Evolutionary conservation across 2,329 filamentous ascomycete genomes (phyloP).

Genomic region (Acephala macrosclerotiorum): DNA sequence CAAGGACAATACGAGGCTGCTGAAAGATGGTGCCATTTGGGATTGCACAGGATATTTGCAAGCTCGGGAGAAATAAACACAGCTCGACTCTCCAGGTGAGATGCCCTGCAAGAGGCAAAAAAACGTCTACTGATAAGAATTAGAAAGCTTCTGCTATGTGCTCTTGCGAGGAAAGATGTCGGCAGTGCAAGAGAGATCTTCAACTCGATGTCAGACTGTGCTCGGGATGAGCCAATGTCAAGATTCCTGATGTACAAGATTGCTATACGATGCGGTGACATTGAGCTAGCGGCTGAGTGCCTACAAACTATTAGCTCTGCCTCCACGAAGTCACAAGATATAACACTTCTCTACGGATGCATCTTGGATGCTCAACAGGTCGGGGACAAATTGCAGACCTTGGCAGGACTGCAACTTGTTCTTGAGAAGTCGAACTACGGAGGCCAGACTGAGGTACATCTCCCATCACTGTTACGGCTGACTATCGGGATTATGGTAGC

Average conservation of each 20-base stretch:
- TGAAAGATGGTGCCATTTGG: constrained; percentile 75
- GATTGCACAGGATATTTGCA: constrained; percentile 71
- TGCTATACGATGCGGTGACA: constrained; percentile 65
- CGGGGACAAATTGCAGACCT: constrained; percentile 66
- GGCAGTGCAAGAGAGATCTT: constrained; percentile 62
- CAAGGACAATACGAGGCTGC: constrained; percentile 61
- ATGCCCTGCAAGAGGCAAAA: too few relatives aligned
- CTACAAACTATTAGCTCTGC: constrained; percentile 65
- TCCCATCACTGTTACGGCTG: constrained; percentile 71
- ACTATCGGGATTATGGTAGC: constrained; percentile 58
- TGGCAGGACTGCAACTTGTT: constrained; percentile 65
- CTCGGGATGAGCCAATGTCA: constrained; percentile 69
- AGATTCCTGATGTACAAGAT: constrained; percentile 80
- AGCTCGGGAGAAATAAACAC: constrained; percentile 70
- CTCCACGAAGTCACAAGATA: constrained; percentile 53
- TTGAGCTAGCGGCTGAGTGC: constrained; percentile 66
- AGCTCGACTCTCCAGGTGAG: constrained; percentile 71
- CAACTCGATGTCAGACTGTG: constrained; percentile 62
- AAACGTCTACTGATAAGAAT: constrained; percentile 8
- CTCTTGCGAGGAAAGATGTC: constrained; percentile 64
- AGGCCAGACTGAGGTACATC: constrained; percentile 57
- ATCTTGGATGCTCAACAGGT: constrained; percentile 76
- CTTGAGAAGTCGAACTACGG: constrained; percentile 61
- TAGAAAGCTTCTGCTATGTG: constrained; percentile 78
- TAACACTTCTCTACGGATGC: constrained; percentile 79